These are phyloP conservation scores for Fusarium tricinctum DNA, from an alignment of 2,329 filamentous ascomycete genomes.

Conservation along the genomic window DNA sequence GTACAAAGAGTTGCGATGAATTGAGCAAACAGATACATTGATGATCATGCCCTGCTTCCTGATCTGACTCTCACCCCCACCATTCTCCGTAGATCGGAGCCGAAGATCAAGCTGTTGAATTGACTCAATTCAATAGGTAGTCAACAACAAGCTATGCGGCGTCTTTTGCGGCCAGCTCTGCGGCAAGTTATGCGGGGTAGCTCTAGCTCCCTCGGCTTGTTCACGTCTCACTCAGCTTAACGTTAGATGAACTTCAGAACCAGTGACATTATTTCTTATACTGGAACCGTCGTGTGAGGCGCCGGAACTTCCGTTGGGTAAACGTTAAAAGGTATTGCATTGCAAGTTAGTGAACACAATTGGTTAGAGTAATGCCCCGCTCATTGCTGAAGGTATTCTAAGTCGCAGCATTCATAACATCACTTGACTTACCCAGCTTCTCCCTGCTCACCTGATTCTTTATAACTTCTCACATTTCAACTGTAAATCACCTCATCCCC, in stretches of 20 bases:
- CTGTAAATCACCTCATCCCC: neutral
- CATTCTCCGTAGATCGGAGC: slow-evolving; percentile 13
- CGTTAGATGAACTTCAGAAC: neutral
- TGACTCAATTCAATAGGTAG: neutral
- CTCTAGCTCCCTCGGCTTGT: slow-evolving; percentile 19
- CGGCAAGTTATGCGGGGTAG: slow-evolving; percentile 28
- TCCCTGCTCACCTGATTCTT: slow-evolving; percentile 7
- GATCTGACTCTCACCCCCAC: neutral
- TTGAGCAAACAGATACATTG: slow-evolving; percentile 6
- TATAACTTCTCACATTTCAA: slow-evolving; percentile 3
- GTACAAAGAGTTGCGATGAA: slow-evolving; percentile 9
- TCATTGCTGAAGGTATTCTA: slow-evolving; percentile 18
- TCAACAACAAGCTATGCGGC: slow-evolving; percentile 14
- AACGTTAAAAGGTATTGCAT: slow-evolving; percentile 1
- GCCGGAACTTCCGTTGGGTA: slow-evolving; percentile 12
- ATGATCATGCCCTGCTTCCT: neutral
- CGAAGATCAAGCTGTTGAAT: slow-evolving; percentile 8
- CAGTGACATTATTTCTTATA: slow-evolving; percentile 12
- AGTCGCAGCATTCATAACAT: slow-evolving; percentile 10
- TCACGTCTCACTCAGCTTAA: slow-evolving; percentile 14
- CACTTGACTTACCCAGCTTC: slow-evolving; percentile 9
- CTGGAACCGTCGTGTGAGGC: slow-evolving; percentile 6
- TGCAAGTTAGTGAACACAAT: slow-evolving; percentile 1
- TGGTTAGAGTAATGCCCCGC: slow-evolving; percentile 27
- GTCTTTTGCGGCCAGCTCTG: neutral